Percentiles rank a stretch among this genome's conserved stretches.
Conservation (phyloP, 768 basidiomycete species). For the Clavaria fumosa region DNA sequence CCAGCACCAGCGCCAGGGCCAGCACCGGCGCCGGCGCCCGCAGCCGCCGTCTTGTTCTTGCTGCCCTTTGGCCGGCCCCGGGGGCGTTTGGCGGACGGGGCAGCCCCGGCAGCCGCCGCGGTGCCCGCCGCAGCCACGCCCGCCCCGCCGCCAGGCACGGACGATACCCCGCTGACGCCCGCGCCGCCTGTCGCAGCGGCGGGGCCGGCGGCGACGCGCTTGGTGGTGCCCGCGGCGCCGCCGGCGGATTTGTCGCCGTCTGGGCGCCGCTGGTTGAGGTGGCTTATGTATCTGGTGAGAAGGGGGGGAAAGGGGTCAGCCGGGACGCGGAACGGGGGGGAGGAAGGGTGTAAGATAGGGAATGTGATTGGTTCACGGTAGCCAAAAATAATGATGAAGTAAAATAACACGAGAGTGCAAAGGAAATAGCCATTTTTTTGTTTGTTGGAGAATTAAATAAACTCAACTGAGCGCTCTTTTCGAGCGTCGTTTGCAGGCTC, state of each 20-base stretch:
- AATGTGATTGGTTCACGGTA: too few species aligned
- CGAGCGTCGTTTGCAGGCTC: conserved; percentile 53
- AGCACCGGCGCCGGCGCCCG: conserved; percentile 2
- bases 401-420: neutral
- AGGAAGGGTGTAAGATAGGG: too few species aligned
- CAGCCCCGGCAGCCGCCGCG: too few species aligned
- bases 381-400: too few species aligned
- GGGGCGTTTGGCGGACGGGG: too few species aligned
- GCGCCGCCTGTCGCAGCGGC: conserved; percentile 16
- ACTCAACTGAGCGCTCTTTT: conserved; percentile 40
- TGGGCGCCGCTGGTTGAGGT: conserved; percentile 46
- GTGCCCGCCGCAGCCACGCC: too few species aligned
- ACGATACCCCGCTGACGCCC: conserved; percentile 11
- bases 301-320: too few species aligned
- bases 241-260: conserved; percentile 27
- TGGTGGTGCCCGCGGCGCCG: conserved; percentile 6
- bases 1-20: too few species aligned
- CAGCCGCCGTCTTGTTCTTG: conserved; percentile 31
- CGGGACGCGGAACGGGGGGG: too few species aligned
- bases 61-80: conserved; percentile 59
- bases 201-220: conserved; percentile 4
- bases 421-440: neutral
- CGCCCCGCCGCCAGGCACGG: conserved; percentile 12
- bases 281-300: conserved; percentile 33
- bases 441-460: too few species aligned